Conservation (phyloP, 2,329 filamentous ascomycete species). For the Epichloe sp. region DNA sequence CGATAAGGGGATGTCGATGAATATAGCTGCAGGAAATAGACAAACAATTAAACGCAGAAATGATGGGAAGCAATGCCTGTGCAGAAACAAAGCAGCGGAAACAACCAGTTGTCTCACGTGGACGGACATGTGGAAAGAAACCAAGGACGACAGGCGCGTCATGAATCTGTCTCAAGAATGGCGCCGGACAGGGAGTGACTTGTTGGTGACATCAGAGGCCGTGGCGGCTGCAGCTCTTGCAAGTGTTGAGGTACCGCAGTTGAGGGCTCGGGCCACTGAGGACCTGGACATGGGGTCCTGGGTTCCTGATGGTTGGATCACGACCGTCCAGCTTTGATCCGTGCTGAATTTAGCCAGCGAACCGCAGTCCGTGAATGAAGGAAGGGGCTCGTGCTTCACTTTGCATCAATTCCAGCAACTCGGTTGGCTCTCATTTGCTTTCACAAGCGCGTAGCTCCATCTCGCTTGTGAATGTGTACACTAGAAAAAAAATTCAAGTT, state of each 20-base stretch:
- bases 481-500: too few species aligned
- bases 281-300: too few species aligned
- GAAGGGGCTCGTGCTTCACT: background rate
- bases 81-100: background rate
- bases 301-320: too few species aligned
- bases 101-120: background rate
- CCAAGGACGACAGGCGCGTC: background rate
- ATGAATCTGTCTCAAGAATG: background rate
- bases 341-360: too few species aligned
- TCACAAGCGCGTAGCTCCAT: background rate
- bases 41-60: background rate
- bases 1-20: background rate
- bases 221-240: background rate
- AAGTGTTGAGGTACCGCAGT: too few species aligned
- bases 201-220: slow-evolving; percentile 23
- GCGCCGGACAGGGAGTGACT: background rate
- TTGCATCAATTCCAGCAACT: background rate
- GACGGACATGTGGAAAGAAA: background rate
- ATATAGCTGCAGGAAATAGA: background rate
- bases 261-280: too few species aligned
- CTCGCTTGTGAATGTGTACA: background rate
- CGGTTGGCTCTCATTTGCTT: background rate
- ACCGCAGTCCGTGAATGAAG: too few species aligned
- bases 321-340: too few species aligned
- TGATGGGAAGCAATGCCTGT: background rate